Percentiles rank a stretch among this genome's conserved stretches.
phyloP scores from a whole-genome alignment of 306 rosid genomes.

The Vicia faba region DNA sequence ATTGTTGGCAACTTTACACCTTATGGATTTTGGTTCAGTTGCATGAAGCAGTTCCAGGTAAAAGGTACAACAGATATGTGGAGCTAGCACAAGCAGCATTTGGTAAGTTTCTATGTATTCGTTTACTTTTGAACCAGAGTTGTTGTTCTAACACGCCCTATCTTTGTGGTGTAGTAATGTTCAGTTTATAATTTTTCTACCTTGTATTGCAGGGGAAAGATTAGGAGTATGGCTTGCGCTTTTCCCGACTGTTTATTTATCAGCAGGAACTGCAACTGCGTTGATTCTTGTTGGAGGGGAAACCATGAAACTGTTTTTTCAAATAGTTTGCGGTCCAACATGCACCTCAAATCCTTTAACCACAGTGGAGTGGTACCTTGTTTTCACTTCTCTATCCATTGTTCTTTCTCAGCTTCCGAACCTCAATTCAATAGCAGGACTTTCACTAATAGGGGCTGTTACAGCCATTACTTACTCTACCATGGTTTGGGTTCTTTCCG shows the following conservation, averaged over 20 bases:
- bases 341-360: slow-evolving; percentile 91
- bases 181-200: slow-evolving; percentile 14
- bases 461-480: slow-evolving; percentile 96
- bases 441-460: slow-evolving; percentile 91
- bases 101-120: slow-evolving; percentile 50
- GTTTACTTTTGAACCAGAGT: not conserved
- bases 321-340: slow-evolving; percentile 86
- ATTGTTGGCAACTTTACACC: slow-evolving; percentile 94
- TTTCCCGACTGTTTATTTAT: slow-evolving; percentile 87
- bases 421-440: slow-evolving; percentile 97
- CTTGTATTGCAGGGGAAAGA: slow-evolving; percentile 73
- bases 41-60: slow-evolving; percentile 98
- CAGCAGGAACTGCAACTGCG: slow-evolving; percentile 99
- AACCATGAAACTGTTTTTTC: slow-evolving; percentile 97
- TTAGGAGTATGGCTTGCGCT: slow-evolving; percentile 98
- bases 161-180: not conserved
- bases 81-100: slow-evolving; percentile 99
- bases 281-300: slow-evolving; percentile 96
- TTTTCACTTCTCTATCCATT: slow-evolving; percentile 87
- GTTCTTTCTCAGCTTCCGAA: slow-evolving; percentile 98
- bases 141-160: not conserved
- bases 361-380: slow-evolving; percentile 97
- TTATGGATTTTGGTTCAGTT: slow-evolving; percentile 96
- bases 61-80: slow-evolving; percentile 96
- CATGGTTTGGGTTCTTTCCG: slow-evolving; percentile 98